Percentiles rank a stretch among this genome's conserved stretches.
phyloP scores from a whole-genome alignment of 768 basidiomycete species.

The Podaxis carcinomalis region DNA sequence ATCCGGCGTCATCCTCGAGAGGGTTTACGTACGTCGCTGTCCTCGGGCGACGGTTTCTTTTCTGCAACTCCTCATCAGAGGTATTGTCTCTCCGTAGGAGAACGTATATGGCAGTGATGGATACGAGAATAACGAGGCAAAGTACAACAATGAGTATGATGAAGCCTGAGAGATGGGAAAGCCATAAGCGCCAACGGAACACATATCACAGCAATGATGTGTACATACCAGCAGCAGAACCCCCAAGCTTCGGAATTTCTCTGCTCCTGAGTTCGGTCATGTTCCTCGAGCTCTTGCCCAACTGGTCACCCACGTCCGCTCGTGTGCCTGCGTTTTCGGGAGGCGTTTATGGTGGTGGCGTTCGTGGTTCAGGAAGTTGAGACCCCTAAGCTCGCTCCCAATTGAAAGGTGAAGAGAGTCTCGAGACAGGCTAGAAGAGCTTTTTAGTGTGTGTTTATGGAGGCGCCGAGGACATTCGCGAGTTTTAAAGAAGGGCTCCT shows the following conservation, averaged over 20 bases:
- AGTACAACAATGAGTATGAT: conserved; percentile 57
- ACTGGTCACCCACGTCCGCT: neutral
- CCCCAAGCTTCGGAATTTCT: conserved; percentile 43
- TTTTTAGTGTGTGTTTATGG: neutral
- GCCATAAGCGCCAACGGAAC: neutral
- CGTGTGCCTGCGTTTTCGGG: neutral
- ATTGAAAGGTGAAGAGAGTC: neutral
- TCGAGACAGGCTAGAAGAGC: neutral
- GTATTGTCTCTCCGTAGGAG: conserved; percentile 50
- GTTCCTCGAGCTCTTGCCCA: conserved; percentile 3
- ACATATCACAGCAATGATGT: neutral
- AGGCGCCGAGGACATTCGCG: neutral
- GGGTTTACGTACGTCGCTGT: neutral
- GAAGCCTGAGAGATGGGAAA: conserved; percentile 38
- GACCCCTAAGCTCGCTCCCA: neutral
- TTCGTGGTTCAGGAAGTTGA: neutral
- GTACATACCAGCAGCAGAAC: conserved; percentile 44
- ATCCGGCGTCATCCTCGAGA: neutral
- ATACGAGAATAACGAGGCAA: conserved; percentile 46
- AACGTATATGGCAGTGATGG: conserved; percentile 49
- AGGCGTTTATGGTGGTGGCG: neutral
- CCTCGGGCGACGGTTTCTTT: neutral
- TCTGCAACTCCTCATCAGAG: conserved; percentile 26
- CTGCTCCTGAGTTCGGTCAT: conserved; percentile 17
- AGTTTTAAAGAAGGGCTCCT: neutral